A percentile compares a stretch with the other conserved stretches of the same genome.
These are phyloP conservation scores for Fusarium kyushuense DNA, from an alignment of 2,329 filamentous ascomycete genomes.

Conservation along the genomic window DNA sequence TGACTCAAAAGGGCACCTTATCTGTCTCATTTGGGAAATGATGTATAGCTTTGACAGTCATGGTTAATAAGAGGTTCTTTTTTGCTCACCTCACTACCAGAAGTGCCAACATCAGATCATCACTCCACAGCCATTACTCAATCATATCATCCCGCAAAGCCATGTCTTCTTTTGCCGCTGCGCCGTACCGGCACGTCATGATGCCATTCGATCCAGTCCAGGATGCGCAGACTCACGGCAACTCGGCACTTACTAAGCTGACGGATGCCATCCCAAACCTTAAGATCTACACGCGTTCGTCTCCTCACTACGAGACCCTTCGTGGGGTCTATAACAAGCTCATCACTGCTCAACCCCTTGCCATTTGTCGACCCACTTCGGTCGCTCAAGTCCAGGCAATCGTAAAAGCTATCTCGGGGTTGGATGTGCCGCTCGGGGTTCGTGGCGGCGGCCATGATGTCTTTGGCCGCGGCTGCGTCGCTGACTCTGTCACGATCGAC, in stretches of 20 bases:
- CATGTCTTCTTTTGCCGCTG: not conserved
- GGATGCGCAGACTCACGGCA: not conserved
- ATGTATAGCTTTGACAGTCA: not conserved
- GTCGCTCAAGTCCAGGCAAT: constrained; percentile 3
- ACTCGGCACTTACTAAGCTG: constrained; percentile 2
- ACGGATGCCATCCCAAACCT: constrained; percentile 2
- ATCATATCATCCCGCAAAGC: not conserved
- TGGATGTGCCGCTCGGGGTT: constrained; percentile 14
- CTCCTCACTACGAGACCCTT: constrained; percentile 3
- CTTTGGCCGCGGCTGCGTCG: constrained; percentile 15
- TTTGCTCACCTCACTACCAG: not conserved
- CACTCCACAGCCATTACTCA: not conserved
- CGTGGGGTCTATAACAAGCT: constrained; percentile 17
- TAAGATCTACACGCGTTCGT: constrained; percentile 8
- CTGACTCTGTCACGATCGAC: constrained; percentile 22
- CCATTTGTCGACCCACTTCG: constrained; percentile 7
- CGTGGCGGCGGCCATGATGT: constrained; percentile 25
- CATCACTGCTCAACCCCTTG: constrained; percentile 3
- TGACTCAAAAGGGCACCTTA: not conserved
- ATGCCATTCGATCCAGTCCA: not conserved
- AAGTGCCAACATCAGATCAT: not conserved
- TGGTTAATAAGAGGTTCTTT: not conserved
- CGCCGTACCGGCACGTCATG: not conserved
- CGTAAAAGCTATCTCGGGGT: not conserved
- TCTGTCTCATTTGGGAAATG: not conserved